Evolutionary conservation across 2,329 filamentous ascomycete species (phyloP).

Genomic region (Macroventuria anomochaeta): DNA sequence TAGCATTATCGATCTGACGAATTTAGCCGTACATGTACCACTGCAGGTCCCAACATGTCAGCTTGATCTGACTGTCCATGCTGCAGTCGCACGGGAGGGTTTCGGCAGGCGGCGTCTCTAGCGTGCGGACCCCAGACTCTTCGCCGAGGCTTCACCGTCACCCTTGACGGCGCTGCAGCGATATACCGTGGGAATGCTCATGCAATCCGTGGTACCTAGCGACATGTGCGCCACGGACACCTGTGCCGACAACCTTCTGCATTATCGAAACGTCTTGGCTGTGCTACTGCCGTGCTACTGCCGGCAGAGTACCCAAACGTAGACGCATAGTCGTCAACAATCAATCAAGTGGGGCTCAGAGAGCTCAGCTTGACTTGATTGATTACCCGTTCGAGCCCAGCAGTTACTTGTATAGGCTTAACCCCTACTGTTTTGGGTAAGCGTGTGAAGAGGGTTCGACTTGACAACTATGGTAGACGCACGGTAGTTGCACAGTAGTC

Average conservation of each 20-base stretch:
- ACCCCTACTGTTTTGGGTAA: too few relatives aligned
- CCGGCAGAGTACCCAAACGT: background rate
- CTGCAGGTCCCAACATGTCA: slow-evolving; percentile 6
- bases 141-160: slow-evolving; percentile 6
- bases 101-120: slow-evolving; percentile 9
- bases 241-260: slow-evolving; percentile 2
- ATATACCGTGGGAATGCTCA: background rate
- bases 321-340: too few relatives aligned
- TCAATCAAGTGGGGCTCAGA: too few relatives aligned
- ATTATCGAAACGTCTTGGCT: slow-evolving; percentile 19
- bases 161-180: background rate
- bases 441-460: too few relatives aligned
- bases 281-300: slow-evolving; percentile 4
- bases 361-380: too few relatives aligned
- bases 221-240: slow-evolving; percentile 4
- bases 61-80: slow-evolving; percentile 2
- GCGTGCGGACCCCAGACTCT: slow-evolving; percentile 10
- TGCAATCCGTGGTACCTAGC: slow-evolving; percentile 5
- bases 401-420: too few relatives aligned
- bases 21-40: background rate
- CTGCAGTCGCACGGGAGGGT: slow-evolving; percentile 8
- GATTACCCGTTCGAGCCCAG: too few relatives aligned
- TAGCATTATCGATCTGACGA: background rate
- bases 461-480: too few relatives aligned
- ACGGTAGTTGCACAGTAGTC: slow-evolving; percentile 8